These are phyloP conservation scores for Botryotinia globosa DNA, from an alignment of 2,329 filamentous ascomycete species.

Conservation along the genomic window DNA sequence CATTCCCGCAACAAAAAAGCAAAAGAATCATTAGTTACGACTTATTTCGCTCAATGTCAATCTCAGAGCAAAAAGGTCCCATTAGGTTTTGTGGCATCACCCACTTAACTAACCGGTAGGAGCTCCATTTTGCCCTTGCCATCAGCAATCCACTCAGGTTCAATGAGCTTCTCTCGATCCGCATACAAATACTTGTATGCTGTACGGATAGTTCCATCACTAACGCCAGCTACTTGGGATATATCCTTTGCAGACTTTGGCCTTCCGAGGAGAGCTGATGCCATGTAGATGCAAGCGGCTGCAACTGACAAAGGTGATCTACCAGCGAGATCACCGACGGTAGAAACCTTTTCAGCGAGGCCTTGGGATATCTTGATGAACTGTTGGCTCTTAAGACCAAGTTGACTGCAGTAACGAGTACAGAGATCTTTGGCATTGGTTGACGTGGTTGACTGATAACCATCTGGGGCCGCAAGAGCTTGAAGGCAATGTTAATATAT, in stretches of 20 bases:
- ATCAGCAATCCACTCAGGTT: constrained; percentile 69
- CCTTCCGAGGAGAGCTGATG: constrained; percentile 80
- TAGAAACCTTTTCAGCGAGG: constrained; percentile 73
- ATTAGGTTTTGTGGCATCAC: constrained; percentile 31
- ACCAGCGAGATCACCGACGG: constrained; percentile 75
- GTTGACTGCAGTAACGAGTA: constrained; percentile 82
- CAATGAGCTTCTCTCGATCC: constrained; percentile 70
- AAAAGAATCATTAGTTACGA: constrained; percentile 20
- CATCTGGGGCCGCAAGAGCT: constrained; percentile 43
- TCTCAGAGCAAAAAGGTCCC: constrained; percentile 5
- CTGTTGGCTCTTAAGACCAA: constrained; percentile 68
- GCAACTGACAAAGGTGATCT: constrained; percentile 92
- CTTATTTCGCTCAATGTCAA: constrained; percentile 5
- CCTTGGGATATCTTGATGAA: constrained; percentile 78
- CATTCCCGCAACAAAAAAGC: constrained; percentile 21
- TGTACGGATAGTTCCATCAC: constrained; percentile 93
- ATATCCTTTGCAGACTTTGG: constrained; percentile 83
- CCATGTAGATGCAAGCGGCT: constrained; percentile 95
- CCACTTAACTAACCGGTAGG: constrained; percentile 52
- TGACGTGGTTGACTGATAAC: constrained; percentile 71
- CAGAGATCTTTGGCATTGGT: constrained; percentile 83
- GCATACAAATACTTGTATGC: constrained; percentile 87
- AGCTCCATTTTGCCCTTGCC: constrained; percentile 69
- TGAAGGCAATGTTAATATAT: constrained; percentile 37
- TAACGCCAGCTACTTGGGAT: constrained; percentile 78